Conservation (phyloP, 805 yeast species). For the Pichia nakasei region DNA sequence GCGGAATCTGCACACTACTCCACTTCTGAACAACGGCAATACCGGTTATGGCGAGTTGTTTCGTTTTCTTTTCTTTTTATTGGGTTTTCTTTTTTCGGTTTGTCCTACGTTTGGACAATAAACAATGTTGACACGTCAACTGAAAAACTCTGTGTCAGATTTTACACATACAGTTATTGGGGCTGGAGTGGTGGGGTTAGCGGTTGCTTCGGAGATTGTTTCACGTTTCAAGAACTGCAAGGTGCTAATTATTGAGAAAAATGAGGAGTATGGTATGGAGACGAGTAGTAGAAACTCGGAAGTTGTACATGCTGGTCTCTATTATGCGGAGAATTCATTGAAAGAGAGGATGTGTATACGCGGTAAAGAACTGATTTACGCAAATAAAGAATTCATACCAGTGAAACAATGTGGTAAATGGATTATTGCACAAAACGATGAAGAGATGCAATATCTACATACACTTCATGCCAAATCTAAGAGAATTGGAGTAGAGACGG, state of each 20-base stretch:
- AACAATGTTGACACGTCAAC: too few species aligned
- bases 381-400: conserved; percentile 45
- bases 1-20: too few species aligned
- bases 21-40: too few species aligned
- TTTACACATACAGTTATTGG: conserved; percentile 17
- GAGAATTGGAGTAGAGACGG: conserved; percentile 48
- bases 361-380: conserved; percentile 66
- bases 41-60: too few species aligned
- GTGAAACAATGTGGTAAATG: conserved; percentile 67
- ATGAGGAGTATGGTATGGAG: conserved; percentile 60
- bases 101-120: too few species aligned
- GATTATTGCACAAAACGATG: conserved; percentile 73
- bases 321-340: conserved; percentile 62
- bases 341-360: conserved; percentile 63
- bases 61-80: too few species aligned
- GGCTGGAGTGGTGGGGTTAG: conserved; percentile 24
- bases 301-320: conserved; percentile 86
- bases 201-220: conserved; percentile 65
- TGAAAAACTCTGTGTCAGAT: conserved; percentile 1
- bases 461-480: conserved; percentile 41
- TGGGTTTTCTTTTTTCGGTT: too few species aligned
- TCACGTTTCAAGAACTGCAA: conserved; percentile 29
- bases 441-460: conserved; percentile 51
- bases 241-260: conserved; percentile 64
- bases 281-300: conserved; percentile 88